Evolutionary conservation across 345 rosid genomes (phyloP), one percentile per base, ranked within the genome.

Genomic region (Sonneratia caseolaris): DNA sequence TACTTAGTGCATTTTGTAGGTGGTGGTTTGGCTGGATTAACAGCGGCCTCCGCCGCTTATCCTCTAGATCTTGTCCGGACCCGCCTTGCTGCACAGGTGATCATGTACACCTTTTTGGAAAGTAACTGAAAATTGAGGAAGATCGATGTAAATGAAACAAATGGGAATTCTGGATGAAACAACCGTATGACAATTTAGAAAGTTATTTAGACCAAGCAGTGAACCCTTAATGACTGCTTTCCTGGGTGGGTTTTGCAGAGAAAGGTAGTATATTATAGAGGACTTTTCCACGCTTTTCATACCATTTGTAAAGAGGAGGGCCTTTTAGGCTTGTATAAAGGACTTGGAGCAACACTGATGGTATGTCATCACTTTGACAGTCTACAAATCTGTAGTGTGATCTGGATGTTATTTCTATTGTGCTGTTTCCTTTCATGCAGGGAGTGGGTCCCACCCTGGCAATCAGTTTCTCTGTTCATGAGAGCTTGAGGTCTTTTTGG

Each of bases 31-130:
- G 92, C 98, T 27, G 99, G 99, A 64, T 79, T 92, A 73, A 95
- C 99, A 70, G 97, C 99, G 70, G 98, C 94, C 69, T 81, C 96
- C 27, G 90, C 86, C 57, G 90, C 93, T 6, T 95, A 95, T 80
- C 99, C 99, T 32, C 75, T 95, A 61, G 99, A 95, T 86, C 99
- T 95, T 67, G 90, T 95, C 64, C 87, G 99, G 89, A 92, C 99
- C 16, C 96, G 99, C 66, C 92, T 95, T 49, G 90, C 99, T 70
- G 99, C 97, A 38, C 98, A 92, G 98, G 98, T 90, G 80, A 76
- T 55, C 68, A 0, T 22, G 13, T 49, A 64, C 35, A 11, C 18
- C 56, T 1, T 5, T 12, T 11, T 62, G 27, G 66, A 35, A 62
- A 32, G 19, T 62, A 32, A 62, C 66, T 32, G 37, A 27, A 10